Conservation (phyloP, 305 asterid species). For the Striga hermonthica region DNA sequence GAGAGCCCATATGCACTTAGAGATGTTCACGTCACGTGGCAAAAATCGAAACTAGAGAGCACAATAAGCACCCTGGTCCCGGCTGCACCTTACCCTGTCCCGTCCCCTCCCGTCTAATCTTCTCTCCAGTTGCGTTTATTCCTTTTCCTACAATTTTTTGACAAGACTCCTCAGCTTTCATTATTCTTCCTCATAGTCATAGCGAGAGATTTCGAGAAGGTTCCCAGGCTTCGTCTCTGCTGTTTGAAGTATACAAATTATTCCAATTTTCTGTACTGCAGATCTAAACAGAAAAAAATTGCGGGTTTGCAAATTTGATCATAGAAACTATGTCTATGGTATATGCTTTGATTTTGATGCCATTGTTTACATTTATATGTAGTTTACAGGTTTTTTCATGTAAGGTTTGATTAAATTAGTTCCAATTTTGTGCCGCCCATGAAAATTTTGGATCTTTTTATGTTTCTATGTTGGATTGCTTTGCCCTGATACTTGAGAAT, state of each 20-base stretch:
- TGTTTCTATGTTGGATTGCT: conserved; percentile 2
- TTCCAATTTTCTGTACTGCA: conserved; percentile 19
- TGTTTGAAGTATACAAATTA: conserved; percentile 16
- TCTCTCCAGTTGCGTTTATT: conserved; percentile 32
- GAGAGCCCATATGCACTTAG: no score
- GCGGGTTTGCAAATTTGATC: conserved; percentile 17
- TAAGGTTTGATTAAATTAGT: conserved; percentile 11
- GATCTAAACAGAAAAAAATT: conserved; percentile 28
- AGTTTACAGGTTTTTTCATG: background rate
- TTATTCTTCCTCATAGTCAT: background rate
- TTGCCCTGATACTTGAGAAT: background rate
- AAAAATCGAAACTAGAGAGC: conserved; percentile 28
- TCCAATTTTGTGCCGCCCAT: background rate
- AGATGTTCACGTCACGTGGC: conserved; percentile 27
- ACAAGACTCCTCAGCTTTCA: conserved; percentile 3
- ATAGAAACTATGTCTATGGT: conserved; percentile 30
- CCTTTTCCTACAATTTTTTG: conserved; percentile 23
- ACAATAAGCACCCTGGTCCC: conserved; percentile 34
- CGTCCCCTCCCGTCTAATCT: conserved; percentile 32
- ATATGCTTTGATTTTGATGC: conserved; percentile 18
- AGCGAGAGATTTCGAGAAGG: conserved; percentile 12
- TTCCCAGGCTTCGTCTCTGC: conserved; percentile 24
- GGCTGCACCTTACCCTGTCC: conserved; percentile 33
- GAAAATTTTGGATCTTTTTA: background rate
- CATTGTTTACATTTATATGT: background rate